These are phyloP conservation scores for Lophium mytilinum DNA, from an alignment of 495 filamentous ascomycete genomes.

Conservation along the genomic window DNA sequence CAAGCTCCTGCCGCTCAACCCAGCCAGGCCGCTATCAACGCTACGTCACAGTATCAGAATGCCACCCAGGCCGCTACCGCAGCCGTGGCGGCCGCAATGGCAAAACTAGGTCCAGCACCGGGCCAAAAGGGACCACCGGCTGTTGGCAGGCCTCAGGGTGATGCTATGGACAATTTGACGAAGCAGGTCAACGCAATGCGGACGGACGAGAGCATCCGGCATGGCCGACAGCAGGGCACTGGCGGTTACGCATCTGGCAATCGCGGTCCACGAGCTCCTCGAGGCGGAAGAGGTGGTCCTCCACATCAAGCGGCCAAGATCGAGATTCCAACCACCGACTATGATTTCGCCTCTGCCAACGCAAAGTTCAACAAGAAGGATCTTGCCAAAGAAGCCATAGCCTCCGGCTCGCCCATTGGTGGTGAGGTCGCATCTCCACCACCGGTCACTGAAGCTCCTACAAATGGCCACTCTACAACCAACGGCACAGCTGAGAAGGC, in stretches of 20 bases:
- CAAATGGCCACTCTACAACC: slow-evolving; percentile 14
- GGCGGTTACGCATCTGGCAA: slow-evolving; percentile 31
- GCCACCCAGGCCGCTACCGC: slow-evolving; percentile 76
- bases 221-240: slow-evolving; percentile 22
- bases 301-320: slow-evolving; percentile 55
- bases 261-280: slow-evolving; percentile 49
- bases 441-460: neutral
- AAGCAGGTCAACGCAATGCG: slow-evolving; percentile 85
- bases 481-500: slow-evolving; percentile 26
- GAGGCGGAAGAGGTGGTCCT: slow-evolving; percentile 34
- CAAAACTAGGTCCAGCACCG: slow-evolving; percentile 56
- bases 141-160: slow-evolving; percentile 7
- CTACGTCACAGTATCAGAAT: slow-evolving; percentile 46
- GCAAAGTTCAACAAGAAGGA: slow-evolving; percentile 98
- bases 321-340: slow-evolving; percentile 82
- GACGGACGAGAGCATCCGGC: slow-evolving; percentile 45
- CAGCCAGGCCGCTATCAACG: slow-evolving; percentile 30
- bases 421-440: slow-evolving; percentile 30
- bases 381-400: slow-evolving; percentile 82
- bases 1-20: slow-evolving; percentile 21
- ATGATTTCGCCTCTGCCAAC: slow-evolving; percentile 87
- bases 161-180: slow-evolving; percentile 66
- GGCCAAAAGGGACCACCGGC: slow-evolving; percentile 28
- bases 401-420: slow-evolving; percentile 58
- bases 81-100: slow-evolving; percentile 85